Conservation (phyloP, 805 yeast genomes). For the Saturnispora saitoi region DNA sequence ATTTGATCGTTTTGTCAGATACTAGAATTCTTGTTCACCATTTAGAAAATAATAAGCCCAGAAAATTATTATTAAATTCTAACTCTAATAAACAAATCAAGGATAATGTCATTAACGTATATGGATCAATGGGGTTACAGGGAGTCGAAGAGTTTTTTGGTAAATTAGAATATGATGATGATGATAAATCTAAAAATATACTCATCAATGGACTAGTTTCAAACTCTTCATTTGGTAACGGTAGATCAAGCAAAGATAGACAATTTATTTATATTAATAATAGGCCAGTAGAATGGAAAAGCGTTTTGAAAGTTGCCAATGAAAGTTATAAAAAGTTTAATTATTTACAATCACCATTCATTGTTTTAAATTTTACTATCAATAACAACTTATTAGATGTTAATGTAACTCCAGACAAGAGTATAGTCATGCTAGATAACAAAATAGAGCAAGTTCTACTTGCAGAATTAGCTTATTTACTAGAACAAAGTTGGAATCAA, state of each 20-base stretch:
- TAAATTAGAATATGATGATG: slow-evolving; percentile 27
- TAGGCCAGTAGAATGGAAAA: slow-evolving; percentile 60
- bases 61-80: slow-evolving; percentile 48
- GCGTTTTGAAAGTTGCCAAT: slow-evolving; percentile 49
- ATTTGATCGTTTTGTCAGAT: slow-evolving; percentile 50
- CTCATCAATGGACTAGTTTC: slow-evolving; percentile 58
- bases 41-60: slow-evolving; percentile 37
- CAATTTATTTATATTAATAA: slow-evolving; percentile 68
- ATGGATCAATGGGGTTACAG: slow-evolving; percentile 56
- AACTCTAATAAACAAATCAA: slow-evolving; percentile 40
- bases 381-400: slow-evolving; percentile 56
- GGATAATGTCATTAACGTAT: slow-evolving; percentile 57
- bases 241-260: slow-evolving; percentile 62
- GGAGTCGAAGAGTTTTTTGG: slow-evolving; percentile 48
- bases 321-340: slow-evolving; percentile 71
- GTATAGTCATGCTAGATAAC: slow-evolving; percentile 57
- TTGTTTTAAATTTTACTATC: slow-evolving; percentile 51
- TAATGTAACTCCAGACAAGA: slow-evolving; percentile 88
- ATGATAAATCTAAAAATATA: slow-evolving; percentile 28
- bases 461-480: slow-evolving; percentile 43
- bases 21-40: slow-evolving; percentile 58
- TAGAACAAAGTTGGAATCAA: slow-evolving; percentile 36
- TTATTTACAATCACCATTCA: slow-evolving; percentile 62
- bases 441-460: slow-evolving; percentile 44
- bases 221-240: slow-evolving; percentile 69